These are phyloP conservation scores for Candida vartiovaarae DNA, from an alignment of 805 yeast species.

Conservation along the genomic window DNA sequence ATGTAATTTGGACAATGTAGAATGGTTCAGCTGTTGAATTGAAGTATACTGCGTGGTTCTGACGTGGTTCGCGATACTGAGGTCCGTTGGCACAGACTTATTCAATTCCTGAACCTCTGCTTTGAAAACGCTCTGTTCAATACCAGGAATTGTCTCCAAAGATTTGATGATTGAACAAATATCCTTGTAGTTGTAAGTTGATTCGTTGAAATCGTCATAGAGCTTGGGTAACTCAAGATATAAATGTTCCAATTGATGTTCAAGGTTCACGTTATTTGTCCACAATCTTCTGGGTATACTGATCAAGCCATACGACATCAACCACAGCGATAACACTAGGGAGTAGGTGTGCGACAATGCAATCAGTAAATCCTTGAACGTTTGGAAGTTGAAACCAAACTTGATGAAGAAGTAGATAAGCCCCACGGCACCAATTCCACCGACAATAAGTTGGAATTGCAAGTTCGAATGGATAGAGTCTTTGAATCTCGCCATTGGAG, in stretches of 20 bases:
- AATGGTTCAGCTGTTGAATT: slow-evolving; percentile 24
- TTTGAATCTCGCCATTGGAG: slow-evolving; percentile 35
- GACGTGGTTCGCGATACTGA: slow-evolving; percentile 20
- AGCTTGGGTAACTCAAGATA: slow-evolving; percentile 51
- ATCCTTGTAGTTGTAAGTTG: slow-evolving; percentile 55
- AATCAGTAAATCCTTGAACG: slow-evolving; percentile 60
- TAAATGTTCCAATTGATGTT: slow-evolving; percentile 26
- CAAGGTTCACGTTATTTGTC: slow-evolving; percentile 30
- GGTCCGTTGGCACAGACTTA: slow-evolving; percentile 10
- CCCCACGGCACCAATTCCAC: slow-evolving; percentile 46
- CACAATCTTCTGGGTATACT: slow-evolving; percentile 49
- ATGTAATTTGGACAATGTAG: slow-evolving; percentile 44
- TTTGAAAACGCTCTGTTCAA: slow-evolving; percentile 15
- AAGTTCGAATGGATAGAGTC: slow-evolving; percentile 54
- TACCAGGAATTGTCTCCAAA: slow-evolving; percentile 26
- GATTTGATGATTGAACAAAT: slow-evolving; percentile 52
- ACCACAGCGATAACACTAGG: slow-evolving; percentile 66
- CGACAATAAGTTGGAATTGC: slow-evolving; percentile 52
- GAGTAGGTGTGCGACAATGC: slow-evolving; percentile 76
- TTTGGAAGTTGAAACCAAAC: slow-evolving; percentile 46
- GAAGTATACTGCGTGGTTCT: slow-evolving; percentile 19
- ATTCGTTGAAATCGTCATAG: slow-evolving; percentile 57
- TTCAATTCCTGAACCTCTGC: slow-evolving; percentile 10
- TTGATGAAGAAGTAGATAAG: slow-evolving; percentile 51
- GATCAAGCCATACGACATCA: slow-evolving; percentile 78